phyloP scores from a whole-genome alignment of 169 alveolate genomes.

The Plasmodium reichenowi region DNA sequence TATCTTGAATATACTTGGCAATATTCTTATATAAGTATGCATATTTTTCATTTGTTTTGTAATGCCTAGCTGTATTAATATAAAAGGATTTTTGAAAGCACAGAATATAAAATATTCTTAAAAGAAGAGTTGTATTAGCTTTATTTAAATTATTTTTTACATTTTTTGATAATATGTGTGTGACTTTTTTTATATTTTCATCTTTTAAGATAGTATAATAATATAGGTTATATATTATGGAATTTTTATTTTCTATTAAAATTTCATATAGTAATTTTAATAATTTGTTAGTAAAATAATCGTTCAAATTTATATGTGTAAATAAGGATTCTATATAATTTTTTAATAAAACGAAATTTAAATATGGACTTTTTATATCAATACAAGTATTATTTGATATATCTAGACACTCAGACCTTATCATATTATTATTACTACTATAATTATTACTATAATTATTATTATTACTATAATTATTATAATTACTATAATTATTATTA shows the following conservation, averaged over 20 bases:
- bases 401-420: no score
- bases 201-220: constrained; percentile 67
- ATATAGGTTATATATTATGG: constrained; percentile 51
- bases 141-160: constrained; percentile 44
- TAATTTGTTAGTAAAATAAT: constrained; percentile 63
- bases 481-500: no score
- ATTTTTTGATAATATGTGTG: constrained; percentile 53
- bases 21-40: constrained; percentile 40
- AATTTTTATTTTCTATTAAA: constrained; percentile 52
- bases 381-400: neutral
- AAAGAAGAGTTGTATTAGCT: constrained; percentile 50
- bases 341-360: constrained; percentile 35
- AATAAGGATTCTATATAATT: constrained; percentile 68
- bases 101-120: constrained; percentile 64
- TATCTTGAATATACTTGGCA: constrained; percentile 36
- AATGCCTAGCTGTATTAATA: constrained; percentile 14
- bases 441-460: neutral
- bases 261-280: constrained; percentile 73
- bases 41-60: constrained; percentile 19
- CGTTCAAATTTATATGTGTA: constrained; percentile 15
- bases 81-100: constrained; percentile 53
- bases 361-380: constrained; percentile 41
- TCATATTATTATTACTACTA: constrained; percentile 4
- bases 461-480: neutral
- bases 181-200: constrained; percentile 56